Evolutionary conservation across 2,329 filamentous ascomycete genomes (phyloP), one percentile per base, ranked within the genome.

Genomic region (Blastomyces emzantsi): DNA sequence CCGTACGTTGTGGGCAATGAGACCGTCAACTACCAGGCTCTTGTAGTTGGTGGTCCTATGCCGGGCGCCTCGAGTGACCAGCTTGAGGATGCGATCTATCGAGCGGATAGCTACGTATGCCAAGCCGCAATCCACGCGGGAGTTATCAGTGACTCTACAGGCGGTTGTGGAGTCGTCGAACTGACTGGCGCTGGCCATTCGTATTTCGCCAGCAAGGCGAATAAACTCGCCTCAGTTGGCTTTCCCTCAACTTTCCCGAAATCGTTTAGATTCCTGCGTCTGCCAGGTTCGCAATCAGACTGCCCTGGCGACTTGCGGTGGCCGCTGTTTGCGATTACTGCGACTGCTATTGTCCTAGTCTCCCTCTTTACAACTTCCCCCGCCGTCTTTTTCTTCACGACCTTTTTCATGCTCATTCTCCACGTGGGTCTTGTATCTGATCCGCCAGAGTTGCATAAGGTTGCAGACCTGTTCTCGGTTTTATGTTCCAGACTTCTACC

Each of bases 171-270:
- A 64, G 90, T 95, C 2, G 83, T 94, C 41, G 82, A 85, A 62
- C 81, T 94, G 47, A 81, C 90, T 28, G 92, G 92, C 28, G 82
- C 87, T 62, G 83, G 85, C 63, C 78, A 82, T 62, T 78, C 82
- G 59, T 96, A 87, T 71, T 76, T 82, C 52, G 81, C 83, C 52
- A 86, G 87, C 11, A 82, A 84, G 58, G 81, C 81, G n/a, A 81
- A 95, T 70, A 90, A 88, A 61, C 91, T 97, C 67, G 77, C 80
- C 36, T 96, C 91, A 66, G 80, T 90, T 62, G 83, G 77, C 4
- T 99, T 99, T 72, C 85, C 92, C 66, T 93, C 91, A 0, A 91
- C 90, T 67, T 99, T 99, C 70, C 94, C 94, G 0, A 87, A 90
- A 39, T 88, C 92, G 0, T 97, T 90, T 73, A 85, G 85, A 22